phyloP scores from a whole-genome alignment of 2,329 filamentous ascomycete genomes.

The Botrytis tulipae region DNA sequence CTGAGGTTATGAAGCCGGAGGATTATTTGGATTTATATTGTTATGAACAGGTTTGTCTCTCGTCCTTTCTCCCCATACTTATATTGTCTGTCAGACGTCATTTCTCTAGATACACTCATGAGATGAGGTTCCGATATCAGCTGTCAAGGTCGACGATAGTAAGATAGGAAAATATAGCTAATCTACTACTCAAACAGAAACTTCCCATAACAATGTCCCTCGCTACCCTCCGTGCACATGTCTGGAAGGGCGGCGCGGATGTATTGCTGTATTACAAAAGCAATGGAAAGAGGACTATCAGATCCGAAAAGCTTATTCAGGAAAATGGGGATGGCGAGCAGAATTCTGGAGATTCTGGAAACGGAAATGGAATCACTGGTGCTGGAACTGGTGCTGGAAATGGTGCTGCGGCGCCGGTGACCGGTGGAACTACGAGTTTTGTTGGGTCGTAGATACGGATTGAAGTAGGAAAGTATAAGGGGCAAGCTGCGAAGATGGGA shows the following conservation, averaged over 20 bases:
- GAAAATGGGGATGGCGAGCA: not conserved
- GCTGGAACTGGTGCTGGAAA: not conserved
- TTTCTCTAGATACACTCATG: not conserved
- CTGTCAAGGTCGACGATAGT: not conserved
- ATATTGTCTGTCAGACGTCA: not conserved
- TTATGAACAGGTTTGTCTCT: conserved; percentile 74
- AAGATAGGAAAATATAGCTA: not conserved
- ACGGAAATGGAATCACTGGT: not conserved
- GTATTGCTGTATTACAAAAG: conserved; percentile 87
- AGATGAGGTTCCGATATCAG: not conserved
- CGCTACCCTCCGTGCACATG: conserved; percentile 84
- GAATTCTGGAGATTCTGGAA: not conserved
- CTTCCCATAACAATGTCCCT: conserved; percentile 84
- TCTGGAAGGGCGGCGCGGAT: conserved; percentile 95
- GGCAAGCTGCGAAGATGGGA: not conserved
- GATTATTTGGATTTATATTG: conserved; percentile 95
- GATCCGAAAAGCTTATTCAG: conserved; percentile 23
- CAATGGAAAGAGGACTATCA: conserved; percentile 62
- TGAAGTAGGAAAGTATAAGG: not conserved
- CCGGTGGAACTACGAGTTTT: not conserved
- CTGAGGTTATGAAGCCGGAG: conserved; percentile 69
- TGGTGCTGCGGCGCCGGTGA: not conserved
- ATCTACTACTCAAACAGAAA: conserved; percentile 31
- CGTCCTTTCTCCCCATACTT: not conserved
- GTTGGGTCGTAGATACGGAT: not conserved